Conservation (phyloP, 2,329 filamentous ascomycete genomes). For the Talaromyces rugulosus region DNA sequence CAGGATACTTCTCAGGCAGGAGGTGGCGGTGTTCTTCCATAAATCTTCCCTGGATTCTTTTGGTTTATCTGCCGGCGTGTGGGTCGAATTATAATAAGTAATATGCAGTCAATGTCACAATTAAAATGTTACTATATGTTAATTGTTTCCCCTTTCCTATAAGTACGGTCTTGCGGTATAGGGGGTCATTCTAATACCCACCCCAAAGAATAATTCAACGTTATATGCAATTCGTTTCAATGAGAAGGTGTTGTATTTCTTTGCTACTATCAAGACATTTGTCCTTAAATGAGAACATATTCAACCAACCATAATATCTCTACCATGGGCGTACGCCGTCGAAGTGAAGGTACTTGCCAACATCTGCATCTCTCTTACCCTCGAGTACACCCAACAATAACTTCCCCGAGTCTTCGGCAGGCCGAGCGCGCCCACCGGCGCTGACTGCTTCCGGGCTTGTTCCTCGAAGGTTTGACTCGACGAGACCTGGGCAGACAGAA, state of each 20-base stretch:
- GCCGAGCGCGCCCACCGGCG: constrained; percentile 29
- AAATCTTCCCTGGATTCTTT: too few species aligned
- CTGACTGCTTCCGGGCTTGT: not conserved
- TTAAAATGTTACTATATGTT: too few species aligned
- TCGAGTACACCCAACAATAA: constrained; percentile 39
- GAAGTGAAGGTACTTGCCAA: constrained; percentile 31
- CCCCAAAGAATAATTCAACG: not conserved
- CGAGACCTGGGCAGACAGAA: constrained; percentile 44
- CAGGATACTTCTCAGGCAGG: constrained; percentile 13
- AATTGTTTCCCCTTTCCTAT: too few species aligned
- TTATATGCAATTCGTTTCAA: not conserved
- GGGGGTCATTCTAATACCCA: not conserved
- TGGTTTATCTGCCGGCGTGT: too few species aligned
- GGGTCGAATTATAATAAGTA: too few species aligned
- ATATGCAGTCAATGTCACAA: too few species aligned
- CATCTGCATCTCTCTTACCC: constrained; percentile 38
- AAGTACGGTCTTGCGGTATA: too few species aligned
- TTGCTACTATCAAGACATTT: not conserved
- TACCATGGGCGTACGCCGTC: constrained; percentile 11
- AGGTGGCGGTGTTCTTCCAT: not conserved
- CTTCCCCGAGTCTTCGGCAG: constrained; percentile 33
- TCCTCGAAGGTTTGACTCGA: constrained; percentile 42
- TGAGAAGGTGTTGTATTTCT: not conserved
- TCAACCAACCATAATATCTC: not conserved
- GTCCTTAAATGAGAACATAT: not conserved